Base-by-base conservation (phyloP, 768 basidiomycete species). In the Floccularia luteovirens region DNA sequence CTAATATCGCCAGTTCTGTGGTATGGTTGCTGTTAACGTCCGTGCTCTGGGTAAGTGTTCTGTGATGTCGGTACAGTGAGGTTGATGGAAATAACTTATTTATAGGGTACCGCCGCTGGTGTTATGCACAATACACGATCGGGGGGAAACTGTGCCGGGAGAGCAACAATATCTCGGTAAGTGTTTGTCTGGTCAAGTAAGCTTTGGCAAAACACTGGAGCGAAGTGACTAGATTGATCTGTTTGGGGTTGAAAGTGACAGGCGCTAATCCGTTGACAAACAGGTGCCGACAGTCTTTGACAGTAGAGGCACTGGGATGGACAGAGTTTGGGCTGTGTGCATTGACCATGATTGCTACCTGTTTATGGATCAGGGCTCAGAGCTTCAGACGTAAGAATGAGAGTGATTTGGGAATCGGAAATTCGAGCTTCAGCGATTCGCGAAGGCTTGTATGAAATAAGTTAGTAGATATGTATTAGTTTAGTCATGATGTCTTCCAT, bases 231-330 rank as follows among this genome's bases (percentile, higher is more conserved):
- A 51, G 24, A 33, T 47, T 31, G 44, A 48, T 39, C 49, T 48
- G 42, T 48, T 49, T 44, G 44, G 41, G 19, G 43, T 44, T 38
- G 35, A 28, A 24, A 32, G 27, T 32, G 34, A 21, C 20, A 42
- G 25, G 40, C n/a, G 17, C 25, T 21, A 24, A 35, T 39, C 22
- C 25, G 24, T 33, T 2, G 16, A 11, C 24, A 24, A 34, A 46
- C 45, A 82, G 76, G 48, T 89, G 87, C 59, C 69, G 81, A 47
- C 78, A 86, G 55, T 74, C 75, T 2, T 61, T 87, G 45, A 83
- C 84, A 3, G 77, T 86, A 5, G 81, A 83, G 57, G 79, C 79
- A 1, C 54, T 88, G 12, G 83, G 82, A 3, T 88, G 86, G 85
- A 74, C 79, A 36, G 82, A 85, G 47, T 79, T 86, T 45, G 72